Base-by-base conservation (phyloP, 805 yeast genomes). In the Yarrowia hollandica region DNA sequence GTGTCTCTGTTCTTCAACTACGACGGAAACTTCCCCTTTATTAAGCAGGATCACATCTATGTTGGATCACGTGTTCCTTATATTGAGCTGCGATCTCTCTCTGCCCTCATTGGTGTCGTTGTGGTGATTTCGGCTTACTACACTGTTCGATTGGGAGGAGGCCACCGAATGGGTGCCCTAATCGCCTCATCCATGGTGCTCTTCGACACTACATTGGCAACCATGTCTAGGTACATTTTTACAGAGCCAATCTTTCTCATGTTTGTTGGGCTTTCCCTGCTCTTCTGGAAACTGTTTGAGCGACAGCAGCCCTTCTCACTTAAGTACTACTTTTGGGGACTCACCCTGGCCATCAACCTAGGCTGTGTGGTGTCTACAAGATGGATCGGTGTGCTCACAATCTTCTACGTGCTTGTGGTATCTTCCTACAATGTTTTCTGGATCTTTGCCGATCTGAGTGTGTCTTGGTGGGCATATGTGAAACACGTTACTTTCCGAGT, bases 371-470 rank as follows among this genome's bases (percentile, higher is more conserved):
- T 79, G 0, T 76, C 86, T 2, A 75, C 82, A 0, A 82, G 84
- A 63, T 76, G 77, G 71, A 70, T 82, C 1, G 94, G 90, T 0
- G 21, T 79, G 2, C 76, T 78, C 59, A 81, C 86, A 0, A 66
- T 79, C 59, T 61, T 66, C 0, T 85, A 87, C 86, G 67, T 83
- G 1, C 70, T 77, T 0, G 2, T 72, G 0, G 64, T 81, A 25
- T 64, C 72, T 1, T 39, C 73, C 1, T 70, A 73, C 41, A 77
- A 79, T 37, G 64, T 82, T 19, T 86, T 91, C 90, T 66, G 66
- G 46, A 62, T 77, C 4, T 63, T 83, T 15, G 88, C 86, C 4
- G 92, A 88, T 69, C 64, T 83, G 10, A 69, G 71, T 4, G 69
- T 82, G 1, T 38, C 78, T 1, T 65, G 69, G 11, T 39, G 58